These are phyloP conservation scores for Brassica incana DNA, from an alignment of 345 rosid species.

Conservation along the genomic window DNA sequence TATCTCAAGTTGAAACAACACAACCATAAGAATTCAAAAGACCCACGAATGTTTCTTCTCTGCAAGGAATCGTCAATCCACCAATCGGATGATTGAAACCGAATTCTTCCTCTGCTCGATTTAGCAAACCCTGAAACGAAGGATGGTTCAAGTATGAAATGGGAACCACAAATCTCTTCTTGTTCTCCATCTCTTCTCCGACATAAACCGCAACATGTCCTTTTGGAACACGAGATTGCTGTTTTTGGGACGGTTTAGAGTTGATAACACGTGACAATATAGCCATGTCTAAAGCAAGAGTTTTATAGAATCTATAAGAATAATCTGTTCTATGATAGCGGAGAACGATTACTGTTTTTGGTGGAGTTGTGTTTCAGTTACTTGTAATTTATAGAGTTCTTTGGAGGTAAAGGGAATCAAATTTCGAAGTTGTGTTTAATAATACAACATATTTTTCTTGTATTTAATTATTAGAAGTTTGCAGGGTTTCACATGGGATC, in stretches of 20 bases:
- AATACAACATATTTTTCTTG: slow-evolving; percentile 23
- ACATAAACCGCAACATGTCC: slow-evolving; percentile 55
- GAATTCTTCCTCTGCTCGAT: slow-evolving; percentile 52
- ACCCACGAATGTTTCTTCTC: slow-evolving; percentile 42
- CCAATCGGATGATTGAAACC: slow-evolving; percentile 53
- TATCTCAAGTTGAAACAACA: slow-evolving; percentile 31
- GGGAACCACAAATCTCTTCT: slow-evolving; percentile 50
- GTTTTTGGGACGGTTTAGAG: slow-evolving; percentile 32
- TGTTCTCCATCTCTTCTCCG: slow-evolving; percentile 44
- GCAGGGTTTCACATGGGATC: slow-evolving; percentile 38
- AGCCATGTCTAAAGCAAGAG: slow-evolving; percentile 28
- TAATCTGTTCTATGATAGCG: slow-evolving; percentile 7
- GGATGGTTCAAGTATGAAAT: slow-evolving; percentile 50
- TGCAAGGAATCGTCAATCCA: slow-evolving; percentile 51
- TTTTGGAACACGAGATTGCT: slow-evolving; percentile 42
- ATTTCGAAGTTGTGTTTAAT: slow-evolving; percentile 4
- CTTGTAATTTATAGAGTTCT: slow-evolving; percentile 33
- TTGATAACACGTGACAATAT: slow-evolving; percentile 37
- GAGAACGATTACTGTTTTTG: slow-evolving; percentile 12
- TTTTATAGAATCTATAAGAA: not conserved
- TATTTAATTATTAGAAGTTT: slow-evolving; percentile 15
- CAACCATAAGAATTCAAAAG: slow-evolving; percentile 39
- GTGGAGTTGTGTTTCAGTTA: slow-evolving; percentile 26
- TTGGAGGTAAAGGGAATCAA: slow-evolving; percentile 23
- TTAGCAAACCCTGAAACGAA: slow-evolving; percentile 45